Evolutionary conservation across 495 filamentous ascomycete genomes (phyloP).

Genomic region (Chaetomium fimeti): DNA sequence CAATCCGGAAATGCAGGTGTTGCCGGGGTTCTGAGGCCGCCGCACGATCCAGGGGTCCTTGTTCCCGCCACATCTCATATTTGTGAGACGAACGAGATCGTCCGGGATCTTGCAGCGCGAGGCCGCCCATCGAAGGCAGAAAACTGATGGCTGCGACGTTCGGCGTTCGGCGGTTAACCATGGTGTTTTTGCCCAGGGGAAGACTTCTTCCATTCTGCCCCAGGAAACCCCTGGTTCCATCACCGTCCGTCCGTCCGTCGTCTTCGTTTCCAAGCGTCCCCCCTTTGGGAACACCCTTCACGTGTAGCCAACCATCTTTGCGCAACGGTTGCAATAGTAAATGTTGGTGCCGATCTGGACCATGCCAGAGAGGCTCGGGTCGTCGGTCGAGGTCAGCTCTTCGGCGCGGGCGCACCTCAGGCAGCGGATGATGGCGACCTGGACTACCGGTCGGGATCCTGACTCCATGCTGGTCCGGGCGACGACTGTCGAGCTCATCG

Average conservation of each 20-base stretch:
- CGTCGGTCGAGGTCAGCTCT: constrained; percentile 55
- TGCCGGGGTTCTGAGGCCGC: neutral
- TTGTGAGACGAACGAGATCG: neutral
- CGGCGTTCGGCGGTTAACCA: neutral
- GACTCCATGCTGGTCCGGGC: constrained; percentile 46
- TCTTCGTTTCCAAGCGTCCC: neutral
- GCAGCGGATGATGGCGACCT: constrained; percentile 55
- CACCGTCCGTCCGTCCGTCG: neutral
- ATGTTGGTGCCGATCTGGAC: constrained; percentile 74
- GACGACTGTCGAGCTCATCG: constrained; percentile 26
- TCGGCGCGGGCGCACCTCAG: constrained; percentile 55
- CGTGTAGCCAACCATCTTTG: constrained; percentile 67
- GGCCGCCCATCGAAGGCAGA: too few species aligned
- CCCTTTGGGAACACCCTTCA: constrained; percentile 40
- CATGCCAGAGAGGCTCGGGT: constrained; percentile 53
- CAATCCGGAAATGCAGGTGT: neutral
- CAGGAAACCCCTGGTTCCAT: neutral
- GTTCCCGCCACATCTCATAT: neutral
- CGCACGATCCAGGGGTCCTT: neutral
- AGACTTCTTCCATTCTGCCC: neutral
- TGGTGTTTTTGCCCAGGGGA: neutral
- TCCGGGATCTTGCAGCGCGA: neutral
- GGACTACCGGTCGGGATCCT: constrained; percentile 37
- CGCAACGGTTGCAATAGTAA: constrained; percentile 76
- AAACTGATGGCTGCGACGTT: neutral